Base-by-base conservation (phyloP, 2,329 filamentous ascomycete species). In the Neopestalotiopsis sp. region DNA sequence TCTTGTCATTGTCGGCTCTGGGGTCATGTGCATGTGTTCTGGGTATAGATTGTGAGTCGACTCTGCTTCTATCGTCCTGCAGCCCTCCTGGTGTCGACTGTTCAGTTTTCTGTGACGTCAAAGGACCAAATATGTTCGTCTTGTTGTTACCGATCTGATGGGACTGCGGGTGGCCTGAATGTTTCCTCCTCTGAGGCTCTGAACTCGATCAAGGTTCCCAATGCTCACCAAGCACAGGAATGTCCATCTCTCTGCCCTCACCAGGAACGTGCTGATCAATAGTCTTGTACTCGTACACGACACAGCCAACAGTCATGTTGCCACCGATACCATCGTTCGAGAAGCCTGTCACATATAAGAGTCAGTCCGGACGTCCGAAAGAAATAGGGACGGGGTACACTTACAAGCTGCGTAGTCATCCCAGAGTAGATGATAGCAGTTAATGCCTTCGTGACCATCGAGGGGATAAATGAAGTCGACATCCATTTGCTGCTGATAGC, bases 271-370 rank as follows among this genome's bases (percentile, higher is more conserved):
- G 34, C 38, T 53, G 42, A n/a, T 49, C 38, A 24, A 30, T 65
- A 12, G 40, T 65, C 42, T 49, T 53, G 40, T 65, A 65, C 17
- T 65, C 62, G 40, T 65, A 65, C 12, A 65, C 38, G 24, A 65
- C 24, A 53, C 62, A 65, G 14, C 62, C 62, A 24, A 53, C 24
- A 10, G 62, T 65, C 13, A 65, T 65, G 20, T 65, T 65, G 38
- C 62, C 62, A 13, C 62, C 62, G 28, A 65, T n/a, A 9, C 62
- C 62, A 28, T 53, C 62, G 38, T 65, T 65, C 20, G 20, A n/a
- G 7, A 34, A 17, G n/a, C 61, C 61, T 63, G 9, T 28, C 24
- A 13, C 24, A n/a, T 14, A 42, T 63, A 3, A 10, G 14, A 63
- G 30, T 63, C 5, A 45, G n/a, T 14, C 5, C n/a, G 9, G 24